Evolutionary conservation across 2,329 filamentous ascomycete genomes (phyloP).

Genomic region (Colletotrichum sp.): DNA sequence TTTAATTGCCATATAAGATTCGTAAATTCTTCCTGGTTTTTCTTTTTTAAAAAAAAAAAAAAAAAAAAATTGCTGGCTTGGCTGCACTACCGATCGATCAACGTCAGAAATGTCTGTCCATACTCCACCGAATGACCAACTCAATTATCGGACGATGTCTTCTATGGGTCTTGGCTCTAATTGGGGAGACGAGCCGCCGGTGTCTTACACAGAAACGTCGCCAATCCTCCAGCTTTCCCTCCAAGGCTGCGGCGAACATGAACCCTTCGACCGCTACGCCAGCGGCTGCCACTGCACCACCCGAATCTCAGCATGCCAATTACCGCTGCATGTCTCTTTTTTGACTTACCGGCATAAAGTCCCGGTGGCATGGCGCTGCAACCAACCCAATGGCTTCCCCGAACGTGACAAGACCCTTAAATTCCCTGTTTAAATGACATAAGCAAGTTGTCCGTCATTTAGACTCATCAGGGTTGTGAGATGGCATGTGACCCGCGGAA

Average conservation of each 20-base stretch:
- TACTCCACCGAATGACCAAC: conserved; percentile 1
- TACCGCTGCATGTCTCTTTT: background rate
- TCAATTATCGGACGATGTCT: conserved; percentile 17
- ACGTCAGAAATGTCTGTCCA: conserved; percentile 15
- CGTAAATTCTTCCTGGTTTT: too few relatives aligned
- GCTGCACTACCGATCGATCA: conserved; percentile 3
- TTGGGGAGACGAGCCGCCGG: background rate
- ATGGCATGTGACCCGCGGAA: background rate
- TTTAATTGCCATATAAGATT: too few relatives aligned
- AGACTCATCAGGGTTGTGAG: background rate
- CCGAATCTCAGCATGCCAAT: background rate
- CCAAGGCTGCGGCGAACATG: background rate
- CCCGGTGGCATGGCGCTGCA: background rate
- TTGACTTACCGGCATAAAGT: conserved; percentile 1
- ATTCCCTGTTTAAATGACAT: background rate
- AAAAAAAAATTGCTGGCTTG: background rate
- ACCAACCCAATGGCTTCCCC: background rate
- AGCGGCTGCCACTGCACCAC: background rate
- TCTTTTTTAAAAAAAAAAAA: too few relatives aligned
- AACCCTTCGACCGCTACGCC: background rate
- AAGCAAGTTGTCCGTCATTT: background rate
- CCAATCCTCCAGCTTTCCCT: background rate
- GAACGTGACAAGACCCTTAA: background rate
- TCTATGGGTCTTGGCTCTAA: background rate
- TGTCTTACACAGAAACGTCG: background rate